phyloP scores from a whole-genome alignment of 2,329 filamentous ascomycete species.

The Neonectria sp. region DNA sequence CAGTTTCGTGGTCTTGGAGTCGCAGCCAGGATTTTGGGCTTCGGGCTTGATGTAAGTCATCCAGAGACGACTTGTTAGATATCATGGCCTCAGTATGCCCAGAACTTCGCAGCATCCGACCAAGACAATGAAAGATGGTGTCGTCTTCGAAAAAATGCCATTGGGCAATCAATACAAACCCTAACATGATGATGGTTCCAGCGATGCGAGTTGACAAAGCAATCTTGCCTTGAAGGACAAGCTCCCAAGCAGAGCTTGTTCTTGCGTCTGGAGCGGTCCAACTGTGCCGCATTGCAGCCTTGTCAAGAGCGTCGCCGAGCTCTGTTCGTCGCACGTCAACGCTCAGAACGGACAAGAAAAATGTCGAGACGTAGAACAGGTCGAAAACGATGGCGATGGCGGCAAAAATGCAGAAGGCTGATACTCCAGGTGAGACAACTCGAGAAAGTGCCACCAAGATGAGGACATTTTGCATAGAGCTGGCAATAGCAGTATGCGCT shows the following conservation, averaged over 20 bases:
- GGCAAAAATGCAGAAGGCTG: slow-evolving; percentile 83
- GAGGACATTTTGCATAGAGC: slow-evolving; percentile 77
- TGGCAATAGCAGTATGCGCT: slow-evolving; percentile 77
- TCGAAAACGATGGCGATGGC: slow-evolving; percentile 83
- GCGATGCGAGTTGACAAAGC: slow-evolving; percentile 82
- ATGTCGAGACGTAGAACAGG: slow-evolving; percentile 83
- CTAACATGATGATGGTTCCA: slow-evolving; percentile 80
- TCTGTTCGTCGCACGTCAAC: slow-evolving; percentile 85
- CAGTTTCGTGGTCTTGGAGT: slow-evolving; percentile 84
- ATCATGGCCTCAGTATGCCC: slow-evolving; percentile 41
- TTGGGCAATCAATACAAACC: slow-evolving; percentile 80
- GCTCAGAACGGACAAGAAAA: slow-evolving; percentile 84
- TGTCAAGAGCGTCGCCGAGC: slow-evolving; percentile 79
- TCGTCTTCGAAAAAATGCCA: slow-evolving; percentile 82
- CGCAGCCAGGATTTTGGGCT: slow-evolving; percentile 84
- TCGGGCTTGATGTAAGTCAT: slow-evolving; percentile 80
- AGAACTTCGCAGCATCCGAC: slow-evolving; percentile 42
- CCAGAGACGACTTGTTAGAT: slow-evolving; percentile 57
- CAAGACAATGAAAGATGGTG: slow-evolving; percentile 54
- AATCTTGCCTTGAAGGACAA: slow-evolving; percentile 74
- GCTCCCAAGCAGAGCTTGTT: slow-evolving; percentile 65
- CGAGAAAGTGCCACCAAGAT: slow-evolving; percentile 77
- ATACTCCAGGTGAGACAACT: slow-evolving; percentile 78
- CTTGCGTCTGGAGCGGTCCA: slow-evolving; percentile 44
- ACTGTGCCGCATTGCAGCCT: slow-evolving; percentile 63